phyloP scores from a whole-genome alignment of 2,329 filamentous ascomycete genomes.

The Colletotrichum incanum region DNA sequence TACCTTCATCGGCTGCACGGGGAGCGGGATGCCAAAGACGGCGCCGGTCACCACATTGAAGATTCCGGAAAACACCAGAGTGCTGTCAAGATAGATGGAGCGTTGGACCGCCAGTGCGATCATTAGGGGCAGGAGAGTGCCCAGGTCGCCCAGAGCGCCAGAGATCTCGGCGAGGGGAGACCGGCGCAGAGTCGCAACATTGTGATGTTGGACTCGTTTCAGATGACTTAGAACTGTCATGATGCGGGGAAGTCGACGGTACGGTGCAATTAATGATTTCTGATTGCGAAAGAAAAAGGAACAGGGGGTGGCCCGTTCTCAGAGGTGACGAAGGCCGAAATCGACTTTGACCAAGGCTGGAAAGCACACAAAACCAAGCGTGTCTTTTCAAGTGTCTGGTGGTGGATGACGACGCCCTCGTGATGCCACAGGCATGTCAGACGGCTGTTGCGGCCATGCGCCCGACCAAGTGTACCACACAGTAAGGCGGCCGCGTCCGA shows the following conservation, averaged over 20 bases:
- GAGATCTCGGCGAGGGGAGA: slow-evolving; percentile 81
- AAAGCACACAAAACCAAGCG: background rate
- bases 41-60: slow-evolving; percentile 89
- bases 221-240: slow-evolving; percentile 41
- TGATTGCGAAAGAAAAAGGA: background rate
- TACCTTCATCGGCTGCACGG: slow-evolving; percentile 89
- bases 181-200: slow-evolving; percentile 63
- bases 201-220: slow-evolving; percentile 59
- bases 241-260: slow-evolving; percentile 13
- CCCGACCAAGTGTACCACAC: background rate
- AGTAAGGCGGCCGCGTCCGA: slow-evolving; percentile 6
- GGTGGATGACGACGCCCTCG: slow-evolving; percentile 30
- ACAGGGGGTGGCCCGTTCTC: background rate
- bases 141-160: slow-evolving; percentile 88
- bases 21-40: slow-evolving; percentile 89
- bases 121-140: slow-evolving; percentile 90
- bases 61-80: slow-evolving; percentile 88
- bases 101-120: slow-evolving; percentile 85
- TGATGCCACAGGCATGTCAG: slow-evolving; percentile 7
- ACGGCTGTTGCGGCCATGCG: background rate
- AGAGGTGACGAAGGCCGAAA: background rate
- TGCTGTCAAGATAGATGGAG: slow-evolving; percentile 86
- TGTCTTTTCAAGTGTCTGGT: background rate
- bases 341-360: background rate
- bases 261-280: background rate